These are phyloP conservation scores for Zoysia pacifica DNA, from an alignment of 176 grass and related monocot species.

Conservation along the genomic window DNA sequence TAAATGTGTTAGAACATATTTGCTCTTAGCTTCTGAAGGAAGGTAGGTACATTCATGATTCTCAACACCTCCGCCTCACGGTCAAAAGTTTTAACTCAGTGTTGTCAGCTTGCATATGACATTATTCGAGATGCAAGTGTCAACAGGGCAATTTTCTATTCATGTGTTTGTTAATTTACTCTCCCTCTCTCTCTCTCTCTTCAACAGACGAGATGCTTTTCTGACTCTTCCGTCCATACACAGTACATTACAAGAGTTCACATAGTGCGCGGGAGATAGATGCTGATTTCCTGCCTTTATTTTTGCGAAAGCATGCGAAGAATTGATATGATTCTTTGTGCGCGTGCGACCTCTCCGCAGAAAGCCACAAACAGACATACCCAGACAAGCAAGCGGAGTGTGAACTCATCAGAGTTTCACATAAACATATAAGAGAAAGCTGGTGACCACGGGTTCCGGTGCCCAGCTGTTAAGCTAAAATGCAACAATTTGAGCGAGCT, in stretches of 20 bases:
- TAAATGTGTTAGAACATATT: background rate
- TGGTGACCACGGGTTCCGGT: no score
- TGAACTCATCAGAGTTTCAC: background rate
- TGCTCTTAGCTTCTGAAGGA: background rate
- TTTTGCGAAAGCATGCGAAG: conserved; percentile 6
- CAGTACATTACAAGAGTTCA: background rate
- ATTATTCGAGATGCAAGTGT: conserved; percentile 34
- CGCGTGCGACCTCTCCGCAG: background rate
- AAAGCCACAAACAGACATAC: background rate
- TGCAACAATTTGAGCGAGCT: background rate
- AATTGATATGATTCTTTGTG: conserved; percentile 13
- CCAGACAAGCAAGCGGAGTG: background rate
- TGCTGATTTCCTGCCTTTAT: conserved; percentile 10
- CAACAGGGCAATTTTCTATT: background rate
- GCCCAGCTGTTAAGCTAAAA: background rate
- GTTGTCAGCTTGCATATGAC: conserved; percentile 9
- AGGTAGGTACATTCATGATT: background rate
- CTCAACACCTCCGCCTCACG: background rate
- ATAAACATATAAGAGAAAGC: background rate
- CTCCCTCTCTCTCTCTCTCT: no score
- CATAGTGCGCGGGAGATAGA: background rate
- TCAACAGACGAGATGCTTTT: background rate
- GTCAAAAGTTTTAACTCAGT: conserved; percentile 25
- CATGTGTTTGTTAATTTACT: background rate
- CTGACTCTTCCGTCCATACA: conserved; percentile 16